These are phyloP conservation scores for Ammopiptanthus mongolicus DNA, from an alignment of 306 rosid genomes.

Conservation along the genomic window DNA sequence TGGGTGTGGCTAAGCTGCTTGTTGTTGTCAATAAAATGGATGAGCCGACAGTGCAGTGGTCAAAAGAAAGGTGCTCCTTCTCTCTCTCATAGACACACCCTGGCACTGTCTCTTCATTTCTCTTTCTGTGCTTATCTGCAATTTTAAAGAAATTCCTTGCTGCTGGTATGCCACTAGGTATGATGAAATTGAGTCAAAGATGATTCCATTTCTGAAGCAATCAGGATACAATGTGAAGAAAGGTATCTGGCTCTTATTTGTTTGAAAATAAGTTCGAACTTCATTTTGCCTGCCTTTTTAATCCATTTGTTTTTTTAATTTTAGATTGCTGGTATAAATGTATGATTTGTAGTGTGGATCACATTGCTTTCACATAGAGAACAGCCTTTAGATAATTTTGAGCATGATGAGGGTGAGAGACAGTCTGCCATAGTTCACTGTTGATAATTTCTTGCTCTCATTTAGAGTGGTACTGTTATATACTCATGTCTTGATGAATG, in stretches of 20 bases:
- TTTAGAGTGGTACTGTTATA: constrained; percentile 10
- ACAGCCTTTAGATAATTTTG: not conserved
- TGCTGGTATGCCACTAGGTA: constrained; percentile 50
- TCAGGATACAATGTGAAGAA: constrained; percentile 97
- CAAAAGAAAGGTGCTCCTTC: constrained; percentile 77
- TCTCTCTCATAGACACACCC: not conserved
- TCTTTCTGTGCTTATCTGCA: not conserved
- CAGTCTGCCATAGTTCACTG: constrained; percentile 3
- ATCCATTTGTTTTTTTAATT: not conserved
- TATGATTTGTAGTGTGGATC: not conserved
- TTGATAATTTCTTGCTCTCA: not conserved
- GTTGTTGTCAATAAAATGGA: constrained; percentile 98
- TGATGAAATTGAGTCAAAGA: constrained; percentile 85
- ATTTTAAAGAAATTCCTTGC: not conserved
- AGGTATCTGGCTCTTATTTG: constrained; percentile 43
- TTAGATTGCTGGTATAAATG: not conserved
- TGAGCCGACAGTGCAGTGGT: constrained; percentile 90
- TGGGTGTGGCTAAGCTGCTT: constrained; percentile 87
- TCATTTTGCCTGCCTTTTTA: not conserved
- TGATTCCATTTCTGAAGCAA: constrained; percentile 72
- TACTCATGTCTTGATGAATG: not conserved
- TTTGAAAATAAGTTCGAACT: constrained; percentile 2
- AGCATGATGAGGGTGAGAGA: not conserved
- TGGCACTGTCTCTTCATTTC: too few relatives aligned
- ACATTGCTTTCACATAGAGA: not conserved